Evolutionary conservation across 202 grass and related monocot genomes (phyloP).

Genomic region (Dendrocalamus latiflorus): DNA sequence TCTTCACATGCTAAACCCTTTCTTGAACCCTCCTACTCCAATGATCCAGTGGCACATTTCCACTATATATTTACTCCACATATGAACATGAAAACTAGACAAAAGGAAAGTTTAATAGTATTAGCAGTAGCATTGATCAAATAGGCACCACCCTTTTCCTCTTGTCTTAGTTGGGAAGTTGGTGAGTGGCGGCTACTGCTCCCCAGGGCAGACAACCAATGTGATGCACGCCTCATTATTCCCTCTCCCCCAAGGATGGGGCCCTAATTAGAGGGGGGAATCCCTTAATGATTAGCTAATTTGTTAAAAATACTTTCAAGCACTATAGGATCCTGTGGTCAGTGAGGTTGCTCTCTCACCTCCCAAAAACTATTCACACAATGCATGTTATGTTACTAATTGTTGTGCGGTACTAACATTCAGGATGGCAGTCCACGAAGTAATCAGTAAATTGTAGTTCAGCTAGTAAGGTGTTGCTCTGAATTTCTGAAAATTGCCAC

Average conservation of each 20-base stretch:
- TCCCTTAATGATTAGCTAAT: slow-evolving; percentile 51
- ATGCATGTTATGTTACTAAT: background rate
- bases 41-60: slow-evolving; percentile 30
- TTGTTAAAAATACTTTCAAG: slow-evolving; percentile 29
- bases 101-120: slow-evolving; percentile 1
- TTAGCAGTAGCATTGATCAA: slow-evolving; percentile 6
- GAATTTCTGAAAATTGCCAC: background rate
- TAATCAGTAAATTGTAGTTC: background rate
- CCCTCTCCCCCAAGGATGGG: slow-evolving; percentile 36
- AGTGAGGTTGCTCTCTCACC: slow-evolving; percentile 17
- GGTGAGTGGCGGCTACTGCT: slow-evolving; percentile 50
- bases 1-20: slow-evolving; percentile 35
- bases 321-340: slow-evolving; percentile 29
- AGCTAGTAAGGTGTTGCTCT: background rate
- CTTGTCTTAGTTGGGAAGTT: slow-evolving; percentile 53
- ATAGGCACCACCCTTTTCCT: slow-evolving; percentile 12
- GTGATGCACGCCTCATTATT: slow-evolving; percentile 47
- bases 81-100: background rate
- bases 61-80: background rate
- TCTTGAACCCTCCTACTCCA: slow-evolving; percentile 34
- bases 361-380: background rate
- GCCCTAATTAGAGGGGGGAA: slow-evolving; percentile 36
- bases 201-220: slow-evolving; percentile 44
- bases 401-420: background rate
- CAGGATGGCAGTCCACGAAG: too few relatives aligned